Evolutionary conservation across 805 yeast species (phyloP).

Genomic region (Myxozyma geophila): DNA sequence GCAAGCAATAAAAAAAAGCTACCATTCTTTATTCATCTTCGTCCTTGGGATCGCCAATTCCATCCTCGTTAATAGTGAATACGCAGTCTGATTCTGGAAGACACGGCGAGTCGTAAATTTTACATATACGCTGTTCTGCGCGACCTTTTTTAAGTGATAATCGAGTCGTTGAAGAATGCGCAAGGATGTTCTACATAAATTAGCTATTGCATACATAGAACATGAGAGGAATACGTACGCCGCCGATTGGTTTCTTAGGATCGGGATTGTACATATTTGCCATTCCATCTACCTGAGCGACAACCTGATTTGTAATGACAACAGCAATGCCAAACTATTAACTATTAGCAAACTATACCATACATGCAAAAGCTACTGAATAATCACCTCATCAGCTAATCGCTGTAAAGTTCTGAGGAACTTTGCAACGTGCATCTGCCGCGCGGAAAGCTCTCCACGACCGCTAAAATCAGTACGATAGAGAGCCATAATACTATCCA

Average conservation of each 20-base stretch:
- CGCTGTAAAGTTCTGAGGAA: constrained; percentile 90
- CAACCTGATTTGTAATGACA: constrained; percentile 93
- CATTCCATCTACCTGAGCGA: constrained; percentile 94
- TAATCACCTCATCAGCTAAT: constrained; percentile 75
- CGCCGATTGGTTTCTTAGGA: constrained; percentile 98
- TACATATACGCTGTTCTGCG: constrained; percentile 91
- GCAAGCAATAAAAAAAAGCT: neutral
- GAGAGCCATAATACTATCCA: constrained; percentile 96
- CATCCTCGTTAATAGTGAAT: constrained; percentile 95
- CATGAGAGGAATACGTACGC: constrained; percentile 45
- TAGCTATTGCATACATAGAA: neutral
- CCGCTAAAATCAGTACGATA: constrained; percentile 95
- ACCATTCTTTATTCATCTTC: constrained; percentile 54
- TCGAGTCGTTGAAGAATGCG: constrained; percentile 95
- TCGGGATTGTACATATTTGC: constrained; percentile 83
- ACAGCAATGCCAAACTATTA: constrained; percentile 86
- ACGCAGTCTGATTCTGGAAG: constrained; percentile 93
- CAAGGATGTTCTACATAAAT: constrained; percentile 70
- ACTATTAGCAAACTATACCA: neutral
- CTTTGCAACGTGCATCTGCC: constrained; percentile 92
- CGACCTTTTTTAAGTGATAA: constrained; percentile 87
- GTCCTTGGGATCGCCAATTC: constrained; percentile 92
- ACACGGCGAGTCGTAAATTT: constrained; percentile 94
- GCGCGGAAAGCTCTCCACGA: constrained; percentile 91
- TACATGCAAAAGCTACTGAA: neutral